phyloP scores from a whole-genome alignment of 73 alveolate genomes.

The Paramecium bursaria region DNA sequence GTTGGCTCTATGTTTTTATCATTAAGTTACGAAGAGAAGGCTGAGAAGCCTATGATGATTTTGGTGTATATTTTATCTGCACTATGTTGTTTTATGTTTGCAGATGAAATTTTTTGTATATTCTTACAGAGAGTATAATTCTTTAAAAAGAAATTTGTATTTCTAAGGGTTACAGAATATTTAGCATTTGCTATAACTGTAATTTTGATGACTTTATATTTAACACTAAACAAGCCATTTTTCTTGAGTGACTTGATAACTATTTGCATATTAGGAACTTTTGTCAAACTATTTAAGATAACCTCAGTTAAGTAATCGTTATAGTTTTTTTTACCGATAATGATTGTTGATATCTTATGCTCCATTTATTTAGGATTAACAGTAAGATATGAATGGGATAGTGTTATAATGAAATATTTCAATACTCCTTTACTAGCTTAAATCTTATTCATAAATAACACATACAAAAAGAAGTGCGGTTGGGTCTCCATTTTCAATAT shows the following conservation, averaged over 20 bases:
- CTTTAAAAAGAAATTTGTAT: neutral
- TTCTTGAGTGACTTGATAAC: slow-evolving; percentile 45
- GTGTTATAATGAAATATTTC: slow-evolving; percentile 27
- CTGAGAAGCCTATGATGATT: slow-evolving; percentile 19
- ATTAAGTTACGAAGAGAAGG: neutral
- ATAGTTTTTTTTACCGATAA: slow-evolving; percentile 29
- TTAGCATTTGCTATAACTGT: neutral
- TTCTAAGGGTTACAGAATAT: neutral
- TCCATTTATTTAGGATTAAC: slow-evolving; percentile 21
- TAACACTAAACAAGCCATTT: neutral
- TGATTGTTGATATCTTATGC: slow-evolving; percentile 34
- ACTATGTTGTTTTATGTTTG: neutral
- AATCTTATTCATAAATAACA: slow-evolving; percentile 7
- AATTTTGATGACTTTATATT: neutral
- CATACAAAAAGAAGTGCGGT: slow-evolving; percentile 30
- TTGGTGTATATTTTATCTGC: neutral
- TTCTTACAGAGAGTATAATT: slow-evolving; percentile 2
- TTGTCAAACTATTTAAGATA: slow-evolving; percentile 1
- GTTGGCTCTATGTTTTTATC: slow-evolving; percentile 16
- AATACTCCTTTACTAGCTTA: slow-evolving; percentile 60
- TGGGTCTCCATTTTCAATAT: slow-evolving; percentile 58
- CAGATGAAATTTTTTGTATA: slow-evolving; percentile 29
- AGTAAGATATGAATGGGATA: slow-evolving; percentile 60
- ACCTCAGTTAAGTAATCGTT: slow-evolving; percentile 4
- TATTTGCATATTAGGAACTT: slow-evolving; percentile 32